Percentiles rank a stretch among this genome's conserved stretches.
Conservation (phyloP, 306 rosid species). For the Citrullus amarus region DNA sequence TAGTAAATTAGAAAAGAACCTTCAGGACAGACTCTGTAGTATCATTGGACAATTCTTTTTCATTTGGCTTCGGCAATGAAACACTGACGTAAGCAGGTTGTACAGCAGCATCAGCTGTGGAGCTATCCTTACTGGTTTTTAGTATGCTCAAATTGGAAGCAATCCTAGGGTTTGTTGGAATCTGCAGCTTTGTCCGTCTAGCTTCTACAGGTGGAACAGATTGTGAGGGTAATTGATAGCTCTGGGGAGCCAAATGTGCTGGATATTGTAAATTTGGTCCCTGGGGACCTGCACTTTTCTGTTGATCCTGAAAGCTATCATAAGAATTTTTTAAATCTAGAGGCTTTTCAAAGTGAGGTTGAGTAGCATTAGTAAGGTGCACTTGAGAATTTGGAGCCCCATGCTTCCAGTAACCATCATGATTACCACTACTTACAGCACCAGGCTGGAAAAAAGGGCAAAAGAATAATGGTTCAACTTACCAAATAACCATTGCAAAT, state of each 20-base stretch:
- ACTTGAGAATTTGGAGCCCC: slow-evolving; percentile 65
- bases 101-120: slow-evolving; percentile 23
- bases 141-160: slow-evolving; percentile 61
- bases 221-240: slow-evolving; percentile 35
- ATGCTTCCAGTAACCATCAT: slow-evolving; percentile 86
- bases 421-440: slow-evolving; percentile 56
- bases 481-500: slow-evolving; percentile 15
- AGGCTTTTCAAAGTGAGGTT: slow-evolving; percentile 70
- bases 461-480: slow-evolving; percentile 20
- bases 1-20: slow-evolving; percentile 33
- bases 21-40: slow-evolving; percentile 68
- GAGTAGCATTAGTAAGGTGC: slow-evolving; percentile 53
- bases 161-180: slow-evolving; percentile 94
- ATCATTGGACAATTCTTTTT: slow-evolving; percentile 39
- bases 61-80: slow-evolving; percentile 52
- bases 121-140: slow-evolving; percentile 61
- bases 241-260: slow-evolving; percentile 45
- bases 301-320: slow-evolving; percentile 93
- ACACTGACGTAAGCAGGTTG: slow-evolving; percentile 89
- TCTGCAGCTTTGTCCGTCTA: slow-evolving; percentile 71
- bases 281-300: slow-evolving; percentile 40
- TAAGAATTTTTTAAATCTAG: slow-evolving; percentile 72
- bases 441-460: slow-evolving; percentile 64
- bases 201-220: slow-evolving; percentile 49
- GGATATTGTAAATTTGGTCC: slow-evolving; percentile 47